Base-by-base conservation (phyloP, 768 basidiomycete species). In the Erythrobasidium yunnanense region DNA sequence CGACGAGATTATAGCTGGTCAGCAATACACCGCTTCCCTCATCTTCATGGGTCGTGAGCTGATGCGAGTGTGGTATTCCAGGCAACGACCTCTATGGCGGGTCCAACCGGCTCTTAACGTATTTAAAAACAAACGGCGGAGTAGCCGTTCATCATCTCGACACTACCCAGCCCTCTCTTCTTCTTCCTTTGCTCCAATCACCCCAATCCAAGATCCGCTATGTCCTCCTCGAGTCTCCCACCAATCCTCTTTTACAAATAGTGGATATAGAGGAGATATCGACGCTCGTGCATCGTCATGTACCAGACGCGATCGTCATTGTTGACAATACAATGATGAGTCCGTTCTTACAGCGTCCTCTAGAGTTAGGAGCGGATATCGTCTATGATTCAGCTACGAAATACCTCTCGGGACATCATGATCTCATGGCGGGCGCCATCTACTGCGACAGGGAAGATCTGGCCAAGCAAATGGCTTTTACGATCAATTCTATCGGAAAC, bases 291-390 rank as follows among this genome's bases (percentile, higher is more conserved):
- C 91, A 92, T 74, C 83, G 86, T 72, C 81, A 81, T 53, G 86
- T 86, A 18, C 85, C 86, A 6, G 82, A 87, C 72, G 90, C 90
- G 1, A 71, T 90, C 70, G 78, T 92, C 57, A 87, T 92, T 35
- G 90, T 90, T 22, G 95, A 97, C 76, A 97, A 99, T 75, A 97
- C 95, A 67, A 97, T 97, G 95, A 96, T 97, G 93, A 95, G 91
- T 74, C 93, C 95, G 17, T 97, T 96, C 77, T 80, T 97, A 6
- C 91, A 93, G 74, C 80, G 92, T 65, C 95, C 95, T 11, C 82
- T 97, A 35, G 90, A 97, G 73, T 86, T 95, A 55, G 95, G 93
- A 17, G 89, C 89, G 52, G 95, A 99, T 75, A 84, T 99, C 62
- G 92, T 96, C 7, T 99, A 99, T 73, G 95, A 99, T 77, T 92